phyloP scores from a whole-genome alignment of 768 basidiomycete species.

The Trametopsis cervina region DNA sequence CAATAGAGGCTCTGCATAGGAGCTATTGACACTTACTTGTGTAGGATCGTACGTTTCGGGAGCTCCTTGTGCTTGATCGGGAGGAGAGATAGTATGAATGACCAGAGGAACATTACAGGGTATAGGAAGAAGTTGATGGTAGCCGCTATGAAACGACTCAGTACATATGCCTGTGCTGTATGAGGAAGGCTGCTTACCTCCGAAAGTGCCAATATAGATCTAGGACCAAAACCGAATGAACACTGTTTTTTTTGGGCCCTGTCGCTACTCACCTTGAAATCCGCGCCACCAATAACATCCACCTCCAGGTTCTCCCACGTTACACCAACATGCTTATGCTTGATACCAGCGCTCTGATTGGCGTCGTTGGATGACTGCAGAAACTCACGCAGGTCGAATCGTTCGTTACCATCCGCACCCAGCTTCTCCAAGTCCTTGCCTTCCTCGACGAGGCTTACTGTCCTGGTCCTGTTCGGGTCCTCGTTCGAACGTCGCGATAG shows the following conservation, averaged over 20 bases:
- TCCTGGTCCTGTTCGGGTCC: conserved; percentile 1
- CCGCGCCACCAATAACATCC: conserved; percentile 45
- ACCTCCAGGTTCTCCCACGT: conserved; percentile 69
- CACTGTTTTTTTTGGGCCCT: neutral
- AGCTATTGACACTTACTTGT: conserved; percentile 35
- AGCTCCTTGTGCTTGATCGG: conserved; percentile 24
- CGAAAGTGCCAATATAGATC: conserved; percentile 57
- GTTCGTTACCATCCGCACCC: conserved; percentile 26
- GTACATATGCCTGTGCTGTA: too few relatives aligned
- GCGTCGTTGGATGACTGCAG: conserved; percentile 61
- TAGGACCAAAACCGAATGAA: conserved; percentile 15
- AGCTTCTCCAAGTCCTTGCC: conserved; percentile 36
- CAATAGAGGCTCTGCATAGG: neutral
- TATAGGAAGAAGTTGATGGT: conserved; percentile 44
- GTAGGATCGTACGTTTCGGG: conserved; percentile 47
- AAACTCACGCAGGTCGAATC: conserved; percentile 64
- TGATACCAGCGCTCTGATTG: conserved; percentile 56
- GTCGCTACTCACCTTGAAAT: conserved; percentile 42
- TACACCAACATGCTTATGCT: conserved; percentile 71
- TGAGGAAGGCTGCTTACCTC: conserved; percentile 34
- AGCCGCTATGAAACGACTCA: conserved; percentile 36
- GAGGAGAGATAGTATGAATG: conserved; percentile 33
- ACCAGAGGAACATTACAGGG: conserved; percentile 43
- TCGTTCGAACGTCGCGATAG: conserved; percentile 14
- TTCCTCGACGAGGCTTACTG: neutral